Conservation (phyloP, 2,329 filamentous ascomycete genomes). For the Neonectria ditissima region DNA sequence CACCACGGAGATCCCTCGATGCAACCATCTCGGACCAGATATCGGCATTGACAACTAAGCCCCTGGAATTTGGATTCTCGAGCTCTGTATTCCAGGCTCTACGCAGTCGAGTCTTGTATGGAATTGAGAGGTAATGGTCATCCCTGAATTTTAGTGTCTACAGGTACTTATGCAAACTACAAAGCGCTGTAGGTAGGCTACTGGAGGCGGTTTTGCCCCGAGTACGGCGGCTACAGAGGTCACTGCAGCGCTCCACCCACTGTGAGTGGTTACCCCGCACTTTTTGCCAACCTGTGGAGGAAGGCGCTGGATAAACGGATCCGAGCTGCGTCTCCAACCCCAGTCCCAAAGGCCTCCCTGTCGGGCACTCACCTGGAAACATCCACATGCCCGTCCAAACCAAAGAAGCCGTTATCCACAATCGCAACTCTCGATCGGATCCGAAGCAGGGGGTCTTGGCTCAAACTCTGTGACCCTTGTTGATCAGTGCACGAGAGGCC, state of each 20-base stretch:
- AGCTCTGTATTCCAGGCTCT: too few species aligned
- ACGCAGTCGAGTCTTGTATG: neutral
- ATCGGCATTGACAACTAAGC: too few species aligned
- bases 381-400: neutral
- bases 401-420: neutral
- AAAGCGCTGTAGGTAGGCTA: neutral
- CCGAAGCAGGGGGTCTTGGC: neutral
- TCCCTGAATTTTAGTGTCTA: neutral
- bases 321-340: neutral
- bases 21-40: too few species aligned
- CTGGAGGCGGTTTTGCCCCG: too few species aligned
- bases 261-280: slow-evolving; percentile 23
- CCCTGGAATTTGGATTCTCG: too few species aligned
- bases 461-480: too few species aligned
- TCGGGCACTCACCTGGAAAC: neutral
- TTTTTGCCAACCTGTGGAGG: neutral
- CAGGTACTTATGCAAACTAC: neutral
- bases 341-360: neutral
- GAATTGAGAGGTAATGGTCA: neutral
- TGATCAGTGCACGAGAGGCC: neutral
- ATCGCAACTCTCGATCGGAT: neutral
- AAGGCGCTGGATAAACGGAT: neutral
- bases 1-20: too few species aligned
- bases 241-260: too few species aligned
- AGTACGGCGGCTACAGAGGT: too few species aligned